Percentiles rank a stretch among this genome's conserved stretches.
Evolutionary conservation across 1,139 yeast species (phyloP).

Genomic region (Candida dubliniensis): DNA sequence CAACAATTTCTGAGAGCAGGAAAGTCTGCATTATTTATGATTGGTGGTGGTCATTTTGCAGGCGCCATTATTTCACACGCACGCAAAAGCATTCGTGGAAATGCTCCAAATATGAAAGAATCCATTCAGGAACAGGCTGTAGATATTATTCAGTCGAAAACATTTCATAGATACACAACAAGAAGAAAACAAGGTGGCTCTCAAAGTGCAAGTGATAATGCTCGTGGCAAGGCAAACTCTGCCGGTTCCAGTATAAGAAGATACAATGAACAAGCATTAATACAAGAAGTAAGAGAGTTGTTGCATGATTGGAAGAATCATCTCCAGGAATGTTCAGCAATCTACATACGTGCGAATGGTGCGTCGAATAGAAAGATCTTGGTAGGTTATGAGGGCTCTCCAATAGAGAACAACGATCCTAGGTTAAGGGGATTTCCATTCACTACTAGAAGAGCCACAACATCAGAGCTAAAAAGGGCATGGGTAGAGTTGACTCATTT

Average conservation of each 20-base stretch:
- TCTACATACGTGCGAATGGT: slow-evolving; percentile 87
- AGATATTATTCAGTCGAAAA: slow-evolving; percentile 69
- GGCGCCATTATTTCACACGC: slow-evolving; percentile 87
- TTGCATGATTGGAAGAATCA: slow-evolving; percentile 63
- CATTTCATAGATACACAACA: slow-evolving; percentile 93
- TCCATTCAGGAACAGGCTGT: slow-evolving; percentile 58
- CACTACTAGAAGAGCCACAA: slow-evolving; percentile 86
- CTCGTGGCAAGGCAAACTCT: slow-evolving; percentile 92
- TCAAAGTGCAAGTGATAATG: slow-evolving; percentile 88
- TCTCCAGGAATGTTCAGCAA: slow-evolving; percentile 59
- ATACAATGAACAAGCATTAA: slow-evolving; percentile 82
- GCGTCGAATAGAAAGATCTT: slow-evolving; percentile 63
- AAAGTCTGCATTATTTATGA: slow-evolving; percentile 80
- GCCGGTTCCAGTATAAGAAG: slow-evolving; percentile 93
- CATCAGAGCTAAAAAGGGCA: slow-evolving; percentile 74
- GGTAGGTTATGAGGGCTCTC: slow-evolving; percentile 64
- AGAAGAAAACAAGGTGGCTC: slow-evolving; percentile 98
- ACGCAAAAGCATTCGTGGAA: slow-evolving; percentile 56
- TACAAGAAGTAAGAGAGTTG: slow-evolving; percentile 70
- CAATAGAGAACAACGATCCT: slow-evolving; percentile 47
- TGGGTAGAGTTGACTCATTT: slow-evolving; percentile 79
- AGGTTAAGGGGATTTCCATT: slow-evolving; percentile 77
- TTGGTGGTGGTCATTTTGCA: slow-evolving; percentile 98
- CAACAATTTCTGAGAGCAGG: slow-evolving; percentile 27
- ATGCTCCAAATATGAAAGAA: slow-evolving; percentile 44